Conservation (phyloP, 305 asterid species). For the Plantago coronopus region DNA sequence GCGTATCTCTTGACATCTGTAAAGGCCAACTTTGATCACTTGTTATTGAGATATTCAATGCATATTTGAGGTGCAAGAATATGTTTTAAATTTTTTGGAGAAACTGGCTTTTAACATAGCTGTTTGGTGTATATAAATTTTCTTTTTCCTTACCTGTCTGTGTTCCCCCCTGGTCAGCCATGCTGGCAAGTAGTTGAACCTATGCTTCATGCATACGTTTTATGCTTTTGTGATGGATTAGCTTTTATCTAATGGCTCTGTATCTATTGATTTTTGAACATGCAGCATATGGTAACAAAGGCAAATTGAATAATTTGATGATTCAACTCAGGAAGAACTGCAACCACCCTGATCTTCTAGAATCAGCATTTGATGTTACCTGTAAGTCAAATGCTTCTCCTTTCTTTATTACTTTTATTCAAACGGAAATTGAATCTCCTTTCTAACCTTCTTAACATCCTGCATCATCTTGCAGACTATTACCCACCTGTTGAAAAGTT, state of each 20-base stretch:
- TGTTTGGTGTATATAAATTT: neutral
- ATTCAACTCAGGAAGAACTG: conserved; percentile 90
- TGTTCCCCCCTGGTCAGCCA: neutral
- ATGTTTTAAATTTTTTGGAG: no score
- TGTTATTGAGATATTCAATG: no score
- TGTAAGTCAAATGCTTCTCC: conserved; percentile 47
- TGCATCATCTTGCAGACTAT: conserved; percentile 36
- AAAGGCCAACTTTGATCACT: neutral
- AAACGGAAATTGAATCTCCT: neutral
- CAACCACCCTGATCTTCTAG: conserved; percentile 95
- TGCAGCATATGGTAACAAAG: conserved; percentile 71
- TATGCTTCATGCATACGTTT: neutral
- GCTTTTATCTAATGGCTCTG: neutral
- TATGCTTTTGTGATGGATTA: neutral
- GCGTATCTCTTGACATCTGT: conserved; percentile 17
- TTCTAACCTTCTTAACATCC: conserved; percentile 14
- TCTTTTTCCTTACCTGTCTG: conserved; percentile 11
- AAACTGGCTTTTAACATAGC: no score
- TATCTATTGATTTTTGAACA: conserved; percentile 21
- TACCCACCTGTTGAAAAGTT: conserved; percentile 85
- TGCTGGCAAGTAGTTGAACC: neutral
- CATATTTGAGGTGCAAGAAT: no score
- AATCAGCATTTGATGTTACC: conserved; percentile 75
- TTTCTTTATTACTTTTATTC: neutral
- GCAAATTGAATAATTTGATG: conserved; percentile 80